Base-by-base conservation (phyloP, 1,284 basidiomycete species). In the Sanguinoderma infundibulare region DNA sequence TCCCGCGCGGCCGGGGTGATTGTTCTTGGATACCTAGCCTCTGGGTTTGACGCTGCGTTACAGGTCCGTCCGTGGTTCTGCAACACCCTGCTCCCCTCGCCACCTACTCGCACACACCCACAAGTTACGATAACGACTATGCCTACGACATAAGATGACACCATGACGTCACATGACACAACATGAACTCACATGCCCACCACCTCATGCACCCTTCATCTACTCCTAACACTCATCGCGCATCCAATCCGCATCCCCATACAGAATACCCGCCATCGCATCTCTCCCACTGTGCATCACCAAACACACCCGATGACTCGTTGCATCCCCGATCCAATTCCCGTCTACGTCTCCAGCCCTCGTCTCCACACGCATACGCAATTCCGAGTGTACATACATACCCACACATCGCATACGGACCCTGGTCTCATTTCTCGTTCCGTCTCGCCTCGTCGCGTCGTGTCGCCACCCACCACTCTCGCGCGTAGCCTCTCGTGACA, bases 341-440 rank as follows among this genome's bases (percentile, higher is more conserved):
- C 24, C 30, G 49, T 56, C 20, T 30, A n/a, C 47, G 34, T 30
- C 30, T 30, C 26, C 26, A 10, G 8, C 28, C 47, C 8, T n/a
- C 46, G 24, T 22, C 24, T 22, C 5, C 28, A 7, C 26, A 6
- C 34, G 34, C 46, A 30, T 22, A 20, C 49, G 20, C 49, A 51
- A 35, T n/a, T 51, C 49, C 49, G 49, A 51, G 20, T 59, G 54
- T 58, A 63, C 44, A 50, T 56, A 62, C 61, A 62, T 59, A 59
- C 57, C 57, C 50, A 28, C 51, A 22, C 55, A 53, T 51, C 49
- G 52, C 34, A 28, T 53, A 36, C 28, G 17, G 46, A 24, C 54
- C 30, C 17, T 46, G 36, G 46, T 12, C 50, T 7, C 17, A 34
- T 10, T 51, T 30, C 12, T 34, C 8, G 20, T 24, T n/a, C 24